Evolutionary conservation across 1,284 basidiomycete species (phyloP), one percentile per base, ranked within the genome.

Genomic region (Thecaphora frezii): DNA sequence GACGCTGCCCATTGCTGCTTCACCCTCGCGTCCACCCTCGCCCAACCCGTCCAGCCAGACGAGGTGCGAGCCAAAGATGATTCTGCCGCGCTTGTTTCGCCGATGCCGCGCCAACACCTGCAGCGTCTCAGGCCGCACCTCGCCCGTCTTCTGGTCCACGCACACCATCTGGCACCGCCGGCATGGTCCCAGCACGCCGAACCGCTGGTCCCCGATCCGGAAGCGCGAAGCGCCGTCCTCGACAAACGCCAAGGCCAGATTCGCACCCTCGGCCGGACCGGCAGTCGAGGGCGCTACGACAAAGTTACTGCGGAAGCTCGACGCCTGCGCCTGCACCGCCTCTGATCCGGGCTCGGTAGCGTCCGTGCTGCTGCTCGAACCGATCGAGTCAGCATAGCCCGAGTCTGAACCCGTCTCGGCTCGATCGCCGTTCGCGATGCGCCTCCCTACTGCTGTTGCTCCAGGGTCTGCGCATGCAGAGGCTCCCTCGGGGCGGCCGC

Each of bases 301-400:
- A 21, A 73, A 68, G 48, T 73, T 73, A 36, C 60, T 53, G 2
- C 70, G 53, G 54, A 73, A 73, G 30, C 61, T 58, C 1, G 60
- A 51, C 13, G 58, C 61, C 19, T 57, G 44, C n/a, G 50, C 54
- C 9, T 21, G 16, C 21, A 44, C 0, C 26, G 18, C 21, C 0
- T 26, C 19, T 22, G n/a, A n/a, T n/a, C n/a, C n/a, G n/a, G n/a
- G n/a, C n/a, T 43, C 18, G n/a, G 19, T 40, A 9, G 21, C 5
- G 37, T 42, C 33, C 19, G 40, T 19, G 21, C 46, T 49, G 12
- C 14, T 23, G 42, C 49, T 54, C 16, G 54, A 51, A 13, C 28
- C 30, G 3, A 58, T 60, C 37, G 62, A 66, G 42, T 66, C n/a
- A n/a, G n/a, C n/a, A n/a, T n/a, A n/a, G n/a, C n/a, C n/a, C n/a